A percentile compares a stretch with the other conserved stretches of the same genome.
These are phyloP conservation scores for Cryphonectria japonica DNA, from an alignment of 2,329 filamentous ascomycete genomes.

Conservation along the genomic window DNA sequence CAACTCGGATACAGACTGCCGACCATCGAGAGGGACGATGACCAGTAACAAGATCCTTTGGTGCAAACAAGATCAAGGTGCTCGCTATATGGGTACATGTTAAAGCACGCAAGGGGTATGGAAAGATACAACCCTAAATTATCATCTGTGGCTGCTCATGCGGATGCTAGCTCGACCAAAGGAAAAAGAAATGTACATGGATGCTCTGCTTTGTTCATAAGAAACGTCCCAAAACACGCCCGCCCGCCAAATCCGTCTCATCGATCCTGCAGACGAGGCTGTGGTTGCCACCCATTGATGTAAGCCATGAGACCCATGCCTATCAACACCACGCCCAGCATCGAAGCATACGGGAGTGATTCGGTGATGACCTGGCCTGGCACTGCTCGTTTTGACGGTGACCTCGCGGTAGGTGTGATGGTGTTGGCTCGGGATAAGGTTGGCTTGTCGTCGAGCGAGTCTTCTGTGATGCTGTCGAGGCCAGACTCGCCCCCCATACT, in stretches of 20 bases:
- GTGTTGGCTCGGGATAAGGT: slow-evolving; percentile 54
- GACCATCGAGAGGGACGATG: background rate
- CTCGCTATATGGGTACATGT: background rate
- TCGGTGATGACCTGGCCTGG: slow-evolving; percentile 54
- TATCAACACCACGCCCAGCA: slow-evolving; percentile 79
- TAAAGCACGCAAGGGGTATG: background rate
- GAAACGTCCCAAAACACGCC: background rate
- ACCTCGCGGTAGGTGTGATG: slow-evolving; percentile 49
- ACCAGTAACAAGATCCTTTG: too few relatives aligned
- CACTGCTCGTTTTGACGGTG: slow-evolving; percentile 43
- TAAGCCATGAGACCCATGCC: slow-evolving; percentile 87
- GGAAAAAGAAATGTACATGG: slow-evolving; percentile 9
- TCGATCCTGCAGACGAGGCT: slow-evolving; percentile 41
- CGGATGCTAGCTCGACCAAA: slow-evolving; percentile 10
- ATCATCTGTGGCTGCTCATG: slow-evolving; percentile 11
- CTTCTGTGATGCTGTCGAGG: slow-evolving; percentile 35
- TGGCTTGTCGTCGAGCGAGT: slow-evolving; percentile 43
- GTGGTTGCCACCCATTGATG: slow-evolving; percentile 77
- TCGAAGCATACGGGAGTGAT: slow-evolving; percentile 76
- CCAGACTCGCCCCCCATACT: slow-evolving; percentile 20
- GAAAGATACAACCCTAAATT: slow-evolving; percentile 8
- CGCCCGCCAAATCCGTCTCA: slow-evolving; percentile 30
- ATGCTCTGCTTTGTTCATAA: slow-evolving; percentile 11
- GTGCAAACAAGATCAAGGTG: background rate
- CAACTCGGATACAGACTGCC: background rate